Percentiles rank a stretch among this genome's conserved stretches.
These are phyloP conservation scores for Pilobolus umbonatus DNA, from an alignment of 192 early-diverging fungal genomes.

Conservation along the genomic window DNA sequence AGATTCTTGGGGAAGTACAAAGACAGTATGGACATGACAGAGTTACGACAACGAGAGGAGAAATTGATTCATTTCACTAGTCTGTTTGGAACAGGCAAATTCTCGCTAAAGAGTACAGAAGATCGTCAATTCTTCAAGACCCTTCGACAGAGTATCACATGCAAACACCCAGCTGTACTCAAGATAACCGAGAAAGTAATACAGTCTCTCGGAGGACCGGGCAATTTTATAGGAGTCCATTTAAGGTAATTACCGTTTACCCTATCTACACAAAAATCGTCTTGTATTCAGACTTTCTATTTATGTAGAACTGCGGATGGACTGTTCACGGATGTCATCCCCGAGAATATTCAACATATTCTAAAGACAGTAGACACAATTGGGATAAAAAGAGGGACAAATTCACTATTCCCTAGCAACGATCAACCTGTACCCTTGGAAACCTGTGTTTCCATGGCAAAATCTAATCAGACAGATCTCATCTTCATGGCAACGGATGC, in stretches of 20 bases:
- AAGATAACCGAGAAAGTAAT: conserved; percentile 17
- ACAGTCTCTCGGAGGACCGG: conserved; percentile 21
- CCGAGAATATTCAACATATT: conserved; percentile 24
- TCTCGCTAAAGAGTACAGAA: conserved; percentile 25
- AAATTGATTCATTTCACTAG: conserved; percentile 31
- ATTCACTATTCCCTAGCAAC: not conserved
- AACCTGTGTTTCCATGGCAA: conserved; percentile 8
- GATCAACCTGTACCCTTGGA: not conserved
- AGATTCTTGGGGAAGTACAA: conserved; percentile 25
- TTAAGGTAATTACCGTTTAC: too few relatives aligned
- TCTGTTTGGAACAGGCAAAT: conserved; percentile 32
- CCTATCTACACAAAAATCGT: too few relatives aligned
- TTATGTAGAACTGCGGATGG: conserved; percentile 30
- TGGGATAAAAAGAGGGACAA: not conserved
- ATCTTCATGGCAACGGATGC: conserved; percentile 52
- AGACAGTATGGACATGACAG: conserved; percentile 18
- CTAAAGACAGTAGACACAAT: conserved; percentile 10
- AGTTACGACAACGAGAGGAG: conserved; percentile 18
- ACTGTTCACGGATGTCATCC: conserved; percentile 23
- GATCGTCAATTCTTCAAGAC: conserved; percentile 30
- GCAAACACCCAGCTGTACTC: conserved; percentile 28
- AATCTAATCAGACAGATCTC: conserved; percentile 15
- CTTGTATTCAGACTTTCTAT: not conserved
- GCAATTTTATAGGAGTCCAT: conserved; percentile 33
- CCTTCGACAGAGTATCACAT: conserved; percentile 28